A percentile compares a stretch with the other conserved stretches of the same genome.
These are phyloP conservation scores for Seiridium unicorne DNA, from an alignment of 2,329 filamentous ascomycete species.

Conservation along the genomic window DNA sequence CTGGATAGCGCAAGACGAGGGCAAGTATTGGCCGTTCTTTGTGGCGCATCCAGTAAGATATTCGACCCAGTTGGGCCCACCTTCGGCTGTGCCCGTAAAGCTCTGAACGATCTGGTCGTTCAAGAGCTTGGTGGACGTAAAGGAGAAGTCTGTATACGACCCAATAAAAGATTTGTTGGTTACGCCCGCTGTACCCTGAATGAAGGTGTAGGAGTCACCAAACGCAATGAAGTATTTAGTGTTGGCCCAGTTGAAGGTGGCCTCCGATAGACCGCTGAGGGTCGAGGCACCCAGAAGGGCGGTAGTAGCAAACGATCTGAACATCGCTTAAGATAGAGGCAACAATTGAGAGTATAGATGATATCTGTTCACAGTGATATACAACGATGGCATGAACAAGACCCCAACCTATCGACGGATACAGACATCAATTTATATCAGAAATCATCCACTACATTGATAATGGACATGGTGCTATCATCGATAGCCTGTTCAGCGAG, in stretches of 20 bases:
- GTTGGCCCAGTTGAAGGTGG: not conserved
- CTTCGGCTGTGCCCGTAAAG: slow-evolving; percentile 45
- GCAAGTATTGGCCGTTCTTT: slow-evolving; percentile 38
- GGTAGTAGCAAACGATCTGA: not conserved
- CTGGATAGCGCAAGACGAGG: slow-evolving; percentile 42
- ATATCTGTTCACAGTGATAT: no score
- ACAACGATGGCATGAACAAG: no score
- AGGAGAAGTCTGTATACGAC: slow-evolving; percentile 36
- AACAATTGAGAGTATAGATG: not conserved
- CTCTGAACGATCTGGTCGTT: slow-evolving; percentile 43
- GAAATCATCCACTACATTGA: no score
- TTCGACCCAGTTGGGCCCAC: slow-evolving; percentile 54
- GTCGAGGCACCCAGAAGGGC: not conserved
- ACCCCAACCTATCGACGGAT: no score
- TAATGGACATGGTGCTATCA: no score
- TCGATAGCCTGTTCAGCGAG: no score
- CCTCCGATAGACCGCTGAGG: not conserved
- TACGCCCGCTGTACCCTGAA: not conserved
- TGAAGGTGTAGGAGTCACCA: not conserved
- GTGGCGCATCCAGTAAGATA: slow-evolving; percentile 48
- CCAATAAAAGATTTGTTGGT: slow-evolving; percentile 37
- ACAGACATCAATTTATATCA: no score
- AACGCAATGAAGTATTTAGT: not conserved
- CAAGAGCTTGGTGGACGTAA: slow-evolving; percentile 37
- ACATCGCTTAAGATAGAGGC: not conserved